Percentiles rank a stretch among this genome's conserved stretches.
Evolutionary conservation across 805 yeast species (phyloP).

Genomic region (Yamadazyma sp.): DNA sequence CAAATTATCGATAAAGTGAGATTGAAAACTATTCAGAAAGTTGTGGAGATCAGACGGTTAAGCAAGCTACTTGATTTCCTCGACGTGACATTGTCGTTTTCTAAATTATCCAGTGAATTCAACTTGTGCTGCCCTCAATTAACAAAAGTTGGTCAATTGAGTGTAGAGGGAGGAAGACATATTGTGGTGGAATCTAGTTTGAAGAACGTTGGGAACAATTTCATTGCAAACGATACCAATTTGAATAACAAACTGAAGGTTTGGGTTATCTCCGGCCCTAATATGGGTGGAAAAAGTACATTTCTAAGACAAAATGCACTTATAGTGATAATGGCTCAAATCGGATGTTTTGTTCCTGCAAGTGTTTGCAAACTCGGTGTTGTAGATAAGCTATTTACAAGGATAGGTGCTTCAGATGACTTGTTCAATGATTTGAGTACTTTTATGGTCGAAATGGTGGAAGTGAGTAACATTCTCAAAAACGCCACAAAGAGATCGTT

Average conservation of each 20-base stretch:
- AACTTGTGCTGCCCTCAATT: conserved; percentile 66
- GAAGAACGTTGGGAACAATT: conserved; percentile 45
- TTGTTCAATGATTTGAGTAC: conserved; percentile 76
- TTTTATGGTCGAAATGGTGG: conserved; percentile 79
- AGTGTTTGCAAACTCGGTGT: conserved; percentile 56
- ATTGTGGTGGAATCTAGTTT: conserved; percentile 81
- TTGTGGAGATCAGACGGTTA: conserved; percentile 49
- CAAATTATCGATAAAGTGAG: conserved; percentile 51
- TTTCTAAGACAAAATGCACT: conserved; percentile 74
- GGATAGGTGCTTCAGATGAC: conserved; percentile 87
- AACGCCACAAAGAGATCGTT: conserved; percentile 57
- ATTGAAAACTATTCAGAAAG: conserved; percentile 41
- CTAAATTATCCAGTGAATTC: conserved; percentile 66
- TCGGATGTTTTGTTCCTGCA: conserved; percentile 73
- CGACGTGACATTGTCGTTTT: conserved; percentile 75
- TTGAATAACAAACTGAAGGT: conserved; percentile 18
- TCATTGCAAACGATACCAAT: conserved; percentile 42
- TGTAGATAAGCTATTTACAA: conserved; percentile 73
- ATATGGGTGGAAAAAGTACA: conserved; percentile 87
- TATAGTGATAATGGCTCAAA: conserved; percentile 60
- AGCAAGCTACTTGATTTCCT: conserved; percentile 58
- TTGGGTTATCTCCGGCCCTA: conserved; percentile 80
- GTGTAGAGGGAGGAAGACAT: conserved; percentile 72
- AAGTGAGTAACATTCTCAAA: conserved; percentile 59
- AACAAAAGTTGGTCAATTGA: conserved; percentile 39